A percentile compares a stretch with the other conserved stretches of the same genome.
These are phyloP conservation scores for Patellifolia procumbens DNA, from an alignment of 179 eudicot species.

Conservation along the genomic window DNA sequence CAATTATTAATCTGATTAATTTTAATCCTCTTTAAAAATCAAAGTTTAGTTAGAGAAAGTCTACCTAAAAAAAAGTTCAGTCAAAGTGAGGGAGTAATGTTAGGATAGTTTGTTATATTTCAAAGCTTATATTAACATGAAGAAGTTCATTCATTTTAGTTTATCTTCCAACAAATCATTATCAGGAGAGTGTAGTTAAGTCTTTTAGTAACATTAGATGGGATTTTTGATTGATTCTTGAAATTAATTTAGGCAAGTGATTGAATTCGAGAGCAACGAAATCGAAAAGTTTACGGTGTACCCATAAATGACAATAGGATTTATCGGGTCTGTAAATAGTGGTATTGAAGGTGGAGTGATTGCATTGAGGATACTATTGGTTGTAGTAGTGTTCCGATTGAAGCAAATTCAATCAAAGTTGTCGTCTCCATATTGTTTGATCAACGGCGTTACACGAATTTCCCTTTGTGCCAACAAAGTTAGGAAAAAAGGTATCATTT, in stretches of 20 bases:
- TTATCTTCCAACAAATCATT: no score
- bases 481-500: conserved; percentile 19
- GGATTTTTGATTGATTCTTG: background rate
- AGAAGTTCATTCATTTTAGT: no score
- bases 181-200: background rate
- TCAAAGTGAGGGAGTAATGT: background rate
- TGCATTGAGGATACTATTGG: conserved; percentile 23
- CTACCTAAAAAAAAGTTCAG: no score
- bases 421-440: conserved; percentile 29
- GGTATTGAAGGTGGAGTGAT: conserved; percentile 26
- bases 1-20: background rate
- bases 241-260: background rate
- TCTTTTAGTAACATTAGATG: background rate
- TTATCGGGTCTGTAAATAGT: conserved; percentile 32
- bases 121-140: background rate
- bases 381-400: background rate
- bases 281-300: conserved; percentile 20
- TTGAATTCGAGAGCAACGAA: background rate
- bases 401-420: conserved; percentile 22
- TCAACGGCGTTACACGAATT: background rate
- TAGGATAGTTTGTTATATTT: background rate
- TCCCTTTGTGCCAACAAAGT: conserved; percentile 33
- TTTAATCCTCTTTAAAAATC: background rate
- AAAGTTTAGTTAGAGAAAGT: background rate
- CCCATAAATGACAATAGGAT: conserved; percentile 40